These are phyloP conservation scores for Yarrowia sp. DNA, from an alignment of 805 yeast species.

Conservation along the genomic window DNA sequence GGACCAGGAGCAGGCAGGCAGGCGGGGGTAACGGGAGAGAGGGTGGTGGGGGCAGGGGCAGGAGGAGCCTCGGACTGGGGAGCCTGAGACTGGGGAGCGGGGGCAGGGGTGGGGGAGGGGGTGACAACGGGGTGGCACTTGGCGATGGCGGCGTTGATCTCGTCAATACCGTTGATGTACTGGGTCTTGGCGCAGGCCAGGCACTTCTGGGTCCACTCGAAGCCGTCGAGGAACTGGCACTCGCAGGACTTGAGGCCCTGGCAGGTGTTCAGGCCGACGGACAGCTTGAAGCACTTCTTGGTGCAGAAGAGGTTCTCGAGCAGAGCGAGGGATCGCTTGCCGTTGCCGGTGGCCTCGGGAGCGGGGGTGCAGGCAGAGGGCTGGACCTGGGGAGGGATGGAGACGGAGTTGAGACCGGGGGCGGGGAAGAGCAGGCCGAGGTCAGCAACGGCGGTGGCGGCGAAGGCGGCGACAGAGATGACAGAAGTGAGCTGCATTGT, in stretches of 20 bases:
- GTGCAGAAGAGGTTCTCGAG: slow-evolving; percentile 21
- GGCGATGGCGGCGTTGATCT: slow-evolving; percentile 26
- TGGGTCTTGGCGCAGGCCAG: slow-evolving; percentile 24
- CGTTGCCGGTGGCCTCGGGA: background rate
- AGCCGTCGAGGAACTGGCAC: slow-evolving; percentile 24
- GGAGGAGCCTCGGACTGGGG: background rate
- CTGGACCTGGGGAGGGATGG: slow-evolving; percentile 24
- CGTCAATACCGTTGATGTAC: slow-evolving; percentile 23
- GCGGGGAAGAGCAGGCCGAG: slow-evolving; percentile 21
- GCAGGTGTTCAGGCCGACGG: slow-evolving; percentile 24
- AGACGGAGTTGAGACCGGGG: slow-evolving; percentile 16
- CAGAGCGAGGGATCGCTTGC: slow-evolving; percentile 4
- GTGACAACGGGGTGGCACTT: slow-evolving; percentile 23
- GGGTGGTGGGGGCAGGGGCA: slow-evolving; percentile 4
- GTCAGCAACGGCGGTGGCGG: slow-evolving; percentile 22
- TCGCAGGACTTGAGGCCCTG: slow-evolving; percentile 23
- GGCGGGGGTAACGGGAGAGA: slow-evolving; percentile 2
- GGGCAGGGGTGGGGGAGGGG: background rate
- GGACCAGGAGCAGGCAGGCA: slow-evolving; percentile 18
- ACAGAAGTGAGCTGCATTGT: slow-evolving; percentile 22
- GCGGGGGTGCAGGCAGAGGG: slow-evolving; percentile 22
- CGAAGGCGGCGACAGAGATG: slow-evolving; percentile 2
- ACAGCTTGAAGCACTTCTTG: slow-evolving; percentile 25
- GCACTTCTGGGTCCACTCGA: slow-evolving; percentile 20
- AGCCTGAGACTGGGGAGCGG: background rate